Evolutionary conservation across 139 green algal genomes (phyloP).

Genomic region (Edaphochlamys debaryana): DNA sequence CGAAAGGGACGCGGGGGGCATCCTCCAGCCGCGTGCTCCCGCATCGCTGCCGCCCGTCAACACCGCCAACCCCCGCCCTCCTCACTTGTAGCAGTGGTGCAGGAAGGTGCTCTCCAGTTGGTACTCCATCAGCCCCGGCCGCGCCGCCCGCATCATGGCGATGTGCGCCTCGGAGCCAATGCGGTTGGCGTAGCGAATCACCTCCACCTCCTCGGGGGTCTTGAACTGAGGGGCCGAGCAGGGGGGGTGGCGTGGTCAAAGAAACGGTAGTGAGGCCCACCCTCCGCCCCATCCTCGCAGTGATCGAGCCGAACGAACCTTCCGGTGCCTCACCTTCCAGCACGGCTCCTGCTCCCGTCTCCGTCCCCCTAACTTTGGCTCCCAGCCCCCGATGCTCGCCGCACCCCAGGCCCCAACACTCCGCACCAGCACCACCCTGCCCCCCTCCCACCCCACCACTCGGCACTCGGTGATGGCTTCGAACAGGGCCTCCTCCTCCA

Average conservation of each 20-base stretch:
- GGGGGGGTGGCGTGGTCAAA: not conserved
- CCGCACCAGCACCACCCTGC: not conserved
- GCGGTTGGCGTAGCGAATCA: slow-evolving; percentile 79
- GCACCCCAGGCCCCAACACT: not conserved
- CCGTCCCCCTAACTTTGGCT: not conserved
- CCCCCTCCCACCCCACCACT: slow-evolving; percentile 19
- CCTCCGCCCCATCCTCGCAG: too few relatives aligned
- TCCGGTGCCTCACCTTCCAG: too few relatives aligned
- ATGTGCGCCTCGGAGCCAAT: slow-evolving; percentile 77
- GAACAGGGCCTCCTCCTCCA: slow-evolving; percentile 24
- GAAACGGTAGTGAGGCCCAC: not conserved
- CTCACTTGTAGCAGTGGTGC: slow-evolving; percentile 77
- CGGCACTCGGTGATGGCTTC: slow-evolving; percentile 41
- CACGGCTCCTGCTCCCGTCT: too few relatives aligned
- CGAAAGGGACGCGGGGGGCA: too few relatives aligned
- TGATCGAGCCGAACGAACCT: too few relatives aligned
- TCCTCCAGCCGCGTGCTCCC: too few relatives aligned
- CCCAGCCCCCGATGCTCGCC: not conserved
- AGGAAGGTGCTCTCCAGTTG: slow-evolving; percentile 76
- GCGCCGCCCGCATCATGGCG: slow-evolving; percentile 70
- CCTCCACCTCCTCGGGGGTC: slow-evolving; percentile 70
- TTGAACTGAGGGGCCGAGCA: slow-evolving; percentile 61
- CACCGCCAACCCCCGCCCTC: too few relatives aligned
- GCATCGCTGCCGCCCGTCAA: too few relatives aligned
- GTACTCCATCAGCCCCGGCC: slow-evolving; percentile 49